Evolutionary conservation across 148 eudicot genomes (phyloP).

Genomic region (Amaranthus palmeri): DNA sequence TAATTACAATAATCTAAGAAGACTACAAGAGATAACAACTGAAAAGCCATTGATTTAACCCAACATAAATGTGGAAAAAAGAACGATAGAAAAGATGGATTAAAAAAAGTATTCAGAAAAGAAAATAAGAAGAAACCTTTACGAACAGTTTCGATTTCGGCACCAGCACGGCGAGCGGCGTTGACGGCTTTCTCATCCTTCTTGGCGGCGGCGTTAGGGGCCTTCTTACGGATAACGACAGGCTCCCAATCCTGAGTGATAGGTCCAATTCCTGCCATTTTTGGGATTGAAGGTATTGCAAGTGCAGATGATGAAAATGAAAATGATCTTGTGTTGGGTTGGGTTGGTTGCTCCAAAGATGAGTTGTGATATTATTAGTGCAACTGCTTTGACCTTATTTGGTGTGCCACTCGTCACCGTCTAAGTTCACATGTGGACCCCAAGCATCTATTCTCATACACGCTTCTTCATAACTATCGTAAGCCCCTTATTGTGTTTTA

Average conservation of each 20-base stretch:
- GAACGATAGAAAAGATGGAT: not conserved
- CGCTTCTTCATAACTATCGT: no score
- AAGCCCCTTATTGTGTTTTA: no score
- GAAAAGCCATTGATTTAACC: not conserved
- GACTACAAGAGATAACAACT: not conserved
- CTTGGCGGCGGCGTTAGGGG: constrained; percentile 88
- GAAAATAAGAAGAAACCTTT: constrained; percentile 41
- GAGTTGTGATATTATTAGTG: no score
- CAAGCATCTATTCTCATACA: no score
- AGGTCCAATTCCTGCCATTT: constrained; percentile 56
- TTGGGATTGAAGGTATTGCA: no score
- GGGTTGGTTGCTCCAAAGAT: no score
- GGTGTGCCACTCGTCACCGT: no score
- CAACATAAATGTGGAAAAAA: not conserved
- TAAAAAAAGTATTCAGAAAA: not conserved
- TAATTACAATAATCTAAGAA: not conserved
- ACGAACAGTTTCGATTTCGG: constrained; percentile 88
- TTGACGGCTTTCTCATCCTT: constrained; percentile 97
- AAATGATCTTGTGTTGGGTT: no score
- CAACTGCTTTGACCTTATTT: no score
- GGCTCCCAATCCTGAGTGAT: constrained; percentile 96
- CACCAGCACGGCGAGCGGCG: constrained; percentile 99
- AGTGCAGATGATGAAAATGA: no score
- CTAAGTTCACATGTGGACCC: no score
- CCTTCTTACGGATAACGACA: constrained; percentile 89